Percentiles rank a stretch among this genome's conserved stretches.
These are phyloP conservation scores for Penicillium flavigenum DNA, from an alignment of 495 filamentous ascomycete species.

Conservation along the genomic window DNA sequence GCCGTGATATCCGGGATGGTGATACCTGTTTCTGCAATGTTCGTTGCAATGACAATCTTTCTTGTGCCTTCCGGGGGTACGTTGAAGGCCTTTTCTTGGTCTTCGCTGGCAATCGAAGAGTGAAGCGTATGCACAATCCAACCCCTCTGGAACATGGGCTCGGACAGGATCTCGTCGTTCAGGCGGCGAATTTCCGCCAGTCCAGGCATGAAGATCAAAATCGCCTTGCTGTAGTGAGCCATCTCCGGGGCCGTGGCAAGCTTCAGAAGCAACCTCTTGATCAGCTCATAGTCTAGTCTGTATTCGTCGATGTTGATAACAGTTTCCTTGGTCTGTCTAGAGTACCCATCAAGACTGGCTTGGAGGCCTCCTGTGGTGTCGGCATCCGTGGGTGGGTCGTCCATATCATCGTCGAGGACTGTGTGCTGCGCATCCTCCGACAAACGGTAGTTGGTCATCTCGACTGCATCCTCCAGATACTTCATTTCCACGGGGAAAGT, in stretches of 20 bases:
- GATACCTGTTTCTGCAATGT: constrained; percentile 96
- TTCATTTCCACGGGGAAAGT: constrained; percentile 88
- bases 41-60: constrained; percentile 93
- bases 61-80: constrained; percentile 75
- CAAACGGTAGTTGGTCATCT: constrained; percentile 69
- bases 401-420: constrained; percentile 47
- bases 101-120: constrained; percentile 92
- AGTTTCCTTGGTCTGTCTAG: constrained; percentile 66
- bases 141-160: constrained; percentile 62
- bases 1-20: constrained; percentile 96
- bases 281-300: constrained; percentile 78
- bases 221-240: constrained; percentile 76
- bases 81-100: constrained; percentile 88
- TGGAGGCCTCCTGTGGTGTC: constrained; percentile 40
- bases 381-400: constrained; percentile 46
- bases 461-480: constrained; percentile 89
- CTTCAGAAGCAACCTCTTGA: constrained; percentile 68
- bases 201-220: constrained; percentile 91
- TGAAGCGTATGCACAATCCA: constrained; percentile 89
- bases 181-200: constrained; percentile 88
- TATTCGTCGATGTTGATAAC: constrained; percentile 80
- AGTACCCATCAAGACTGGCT: constrained; percentile 65
- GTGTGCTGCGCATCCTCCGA: constrained; percentile 48
- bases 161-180: constrained; percentile 74
- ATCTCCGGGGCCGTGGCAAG: constrained; percentile 67